Percentiles rank a stretch among this genome's conserved stretches.
Conservation (phyloP, 176 grass and related monocot genomes). For the Avena insularis region DNA sequence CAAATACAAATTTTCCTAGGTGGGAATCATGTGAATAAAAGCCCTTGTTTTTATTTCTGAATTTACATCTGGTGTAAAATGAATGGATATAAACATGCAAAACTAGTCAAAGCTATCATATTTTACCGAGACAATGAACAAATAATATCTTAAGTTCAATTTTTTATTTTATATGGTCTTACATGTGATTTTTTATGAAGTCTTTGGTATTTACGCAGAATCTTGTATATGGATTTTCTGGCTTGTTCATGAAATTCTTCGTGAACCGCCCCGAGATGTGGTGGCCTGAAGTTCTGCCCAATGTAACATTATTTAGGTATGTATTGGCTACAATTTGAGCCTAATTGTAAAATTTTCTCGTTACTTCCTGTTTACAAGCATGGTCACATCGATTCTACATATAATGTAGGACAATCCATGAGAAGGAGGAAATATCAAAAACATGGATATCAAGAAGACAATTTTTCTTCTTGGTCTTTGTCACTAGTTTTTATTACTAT, state of each 20-base stretch:
- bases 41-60: not conserved
- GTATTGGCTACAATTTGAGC: not conserved
- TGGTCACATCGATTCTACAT: not conserved
- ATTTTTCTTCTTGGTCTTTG: slow-evolving; percentile 20
- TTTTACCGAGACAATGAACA: not conserved
- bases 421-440: slow-evolving; percentile 12
- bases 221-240: slow-evolving; percentile 4
- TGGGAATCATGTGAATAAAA: not conserved
- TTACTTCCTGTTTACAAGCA: not conserved
- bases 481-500: not conserved
- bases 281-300: slow-evolving; percentile 9
- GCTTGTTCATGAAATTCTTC: slow-evolving; percentile 13
- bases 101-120: not conserved
- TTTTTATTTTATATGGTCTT: not conserved
- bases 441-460: not conserved
- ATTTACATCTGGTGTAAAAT: not conserved
- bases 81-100: not conserved
- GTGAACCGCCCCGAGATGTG: slow-evolving; percentile 20
- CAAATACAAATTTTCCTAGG: not conserved
- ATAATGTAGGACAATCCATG: slow-evolving; percentile 26
- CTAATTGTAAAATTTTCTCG: not conserved
- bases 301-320: slow-evolving; percentile 1
- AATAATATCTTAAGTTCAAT: not conserved
- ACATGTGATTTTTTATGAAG: not conserved
- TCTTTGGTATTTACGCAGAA: not conserved